phyloP scores from a whole-genome alignment of 2,329 filamentous ascomycete species.

The Paramyrothecium roridum region DNA sequence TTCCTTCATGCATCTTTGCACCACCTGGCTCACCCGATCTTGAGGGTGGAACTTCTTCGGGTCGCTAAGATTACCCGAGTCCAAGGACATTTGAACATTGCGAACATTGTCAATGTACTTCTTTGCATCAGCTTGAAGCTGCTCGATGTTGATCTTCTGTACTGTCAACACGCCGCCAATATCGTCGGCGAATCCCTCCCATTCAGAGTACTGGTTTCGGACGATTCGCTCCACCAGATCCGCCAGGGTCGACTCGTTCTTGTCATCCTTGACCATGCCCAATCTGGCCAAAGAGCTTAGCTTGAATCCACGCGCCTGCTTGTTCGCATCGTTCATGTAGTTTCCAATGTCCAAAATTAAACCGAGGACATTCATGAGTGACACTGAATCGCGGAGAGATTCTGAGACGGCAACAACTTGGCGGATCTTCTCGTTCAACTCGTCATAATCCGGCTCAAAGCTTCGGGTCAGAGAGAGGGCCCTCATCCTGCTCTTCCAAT shows the following conservation, averaged over 20 bases:
- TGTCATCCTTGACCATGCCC: conserved; percentile 98
- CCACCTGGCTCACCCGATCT: conserved; percentile 87
- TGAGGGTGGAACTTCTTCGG: conserved; percentile 97
- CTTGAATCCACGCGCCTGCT: conserved; percentile 97
- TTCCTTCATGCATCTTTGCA: conserved; percentile 94
- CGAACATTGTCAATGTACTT: conserved; percentile 93
- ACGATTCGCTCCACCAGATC: conserved; percentile 96
- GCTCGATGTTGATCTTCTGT: conserved; percentile 94
- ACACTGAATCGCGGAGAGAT: conserved; percentile 84
- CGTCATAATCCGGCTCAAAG: conserved; percentile 86
- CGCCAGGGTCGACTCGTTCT: conserved; percentile 94
- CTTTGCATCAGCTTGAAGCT: conserved; percentile 81
- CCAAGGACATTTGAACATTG: conserved; percentile 88
- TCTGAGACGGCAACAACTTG: conserved; percentile 87
- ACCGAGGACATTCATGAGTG: conserved; percentile 92
- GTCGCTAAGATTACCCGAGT: conserved; percentile 91
- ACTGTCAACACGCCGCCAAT: conserved; percentile 73
- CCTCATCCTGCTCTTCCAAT: conserved; percentile 97
- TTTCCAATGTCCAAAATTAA: conserved; percentile 97
- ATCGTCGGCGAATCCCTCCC: conserved; percentile 84
- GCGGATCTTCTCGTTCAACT: conserved; percentile 80
- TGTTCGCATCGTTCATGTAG: conserved; percentile 99
- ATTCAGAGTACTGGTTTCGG: conserved; percentile 92
- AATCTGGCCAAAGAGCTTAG: conserved; percentile 88
- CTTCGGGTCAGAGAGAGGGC: conserved; percentile 80